A percentile compares a stretch with the other conserved stretches of the same genome.
phyloP scores from a whole-genome alignment of 805 yeast species.

The Clavispora phyllophila region DNA sequence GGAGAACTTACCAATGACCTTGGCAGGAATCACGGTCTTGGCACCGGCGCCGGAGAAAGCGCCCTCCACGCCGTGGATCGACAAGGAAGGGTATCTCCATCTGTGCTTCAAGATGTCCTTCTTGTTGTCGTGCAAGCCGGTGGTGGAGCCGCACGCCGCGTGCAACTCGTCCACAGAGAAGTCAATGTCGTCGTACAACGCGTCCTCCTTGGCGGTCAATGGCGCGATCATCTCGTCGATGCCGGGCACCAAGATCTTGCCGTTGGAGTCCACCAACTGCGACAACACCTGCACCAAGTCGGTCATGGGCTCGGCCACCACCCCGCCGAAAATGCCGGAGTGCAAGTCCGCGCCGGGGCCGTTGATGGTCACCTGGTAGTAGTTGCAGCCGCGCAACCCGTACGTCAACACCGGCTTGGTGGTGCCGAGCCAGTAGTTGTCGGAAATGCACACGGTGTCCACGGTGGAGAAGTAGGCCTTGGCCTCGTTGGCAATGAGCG shows the following conservation, averaged over 20 bases:
- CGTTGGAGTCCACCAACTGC: slow-evolving; percentile 72
- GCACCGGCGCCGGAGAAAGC: slow-evolving; percentile 95
- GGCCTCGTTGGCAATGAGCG: slow-evolving; percentile 75
- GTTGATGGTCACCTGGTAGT: slow-evolving; percentile 72
- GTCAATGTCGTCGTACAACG: slow-evolving; percentile 79
- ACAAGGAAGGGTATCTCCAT: slow-evolving; percentile 97
- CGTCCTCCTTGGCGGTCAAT: slow-evolving; percentile 72
- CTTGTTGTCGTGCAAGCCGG: slow-evolving; percentile 71
- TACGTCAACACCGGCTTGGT: slow-evolving; percentile 94
- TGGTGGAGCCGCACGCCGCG: slow-evolving; percentile 82
- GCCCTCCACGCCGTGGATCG: slow-evolving; percentile 96
- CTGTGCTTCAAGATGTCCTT: slow-evolving; percentile 91
- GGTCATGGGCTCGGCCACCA: slow-evolving; percentile 95
- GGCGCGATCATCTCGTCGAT: slow-evolving; percentile 93
- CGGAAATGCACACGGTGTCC: slow-evolving; percentile 93
- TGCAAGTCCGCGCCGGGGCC: slow-evolving; percentile 98
- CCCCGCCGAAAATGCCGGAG: slow-evolving; percentile 96
- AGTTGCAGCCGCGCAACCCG: slow-evolving; percentile 95
- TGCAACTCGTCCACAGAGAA: slow-evolving; percentile 80
- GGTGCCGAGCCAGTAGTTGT: slow-evolving; percentile 98
- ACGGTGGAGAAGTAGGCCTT: slow-evolving; percentile 75
- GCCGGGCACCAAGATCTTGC: slow-evolving; percentile 85
- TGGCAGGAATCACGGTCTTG: slow-evolving; percentile 96
- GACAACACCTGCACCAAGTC: slow-evolving; percentile 79
- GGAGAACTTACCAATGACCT: slow-evolving; percentile 90